Evolutionary conservation across 164 flowering plant species (phyloP), one percentile per base, ranked within the genome.

Genomic region (Houttuynia cordata): DNA sequence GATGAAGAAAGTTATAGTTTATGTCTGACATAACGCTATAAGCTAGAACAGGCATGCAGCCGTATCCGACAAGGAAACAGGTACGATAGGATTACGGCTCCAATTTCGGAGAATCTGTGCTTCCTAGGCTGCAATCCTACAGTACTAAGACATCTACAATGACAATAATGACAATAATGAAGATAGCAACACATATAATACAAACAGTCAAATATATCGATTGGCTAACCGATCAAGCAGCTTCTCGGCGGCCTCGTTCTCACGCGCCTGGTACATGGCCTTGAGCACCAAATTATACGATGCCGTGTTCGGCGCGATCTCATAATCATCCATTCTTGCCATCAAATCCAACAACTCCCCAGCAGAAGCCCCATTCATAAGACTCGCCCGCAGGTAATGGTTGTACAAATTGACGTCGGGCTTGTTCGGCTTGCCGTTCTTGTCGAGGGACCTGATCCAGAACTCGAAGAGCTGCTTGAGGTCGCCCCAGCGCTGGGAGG

Each of bases 241-340:
- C 70, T 82, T 83, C 76, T 73, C 76, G 0, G 96, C 93, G 5
- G 97, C 91, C 24, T 60, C 72, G 10, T 74, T 25, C 70, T 87
- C 94, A n/a, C 68, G 56, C 3, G 75, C 75, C 58, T 68, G 72
- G 67, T 61, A 55, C 96, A 94, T 86, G 1, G 91, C 82, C 79
- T 86, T 86, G 51, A 94, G 68, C 8, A 87, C 95, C 51, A 88
- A 53, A 76, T 94, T 94, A 68, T 49, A 88, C 0, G 97, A 88
- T 0, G 95, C 96, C 0, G 97, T 88, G 57, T 91, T 88, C 8
- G 97, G 96, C 13, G 24, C 21, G 18, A 94, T 57, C 3, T 39
- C 74, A 56, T 71, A 87, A 51, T 74, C 83, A 20, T 83, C 90
- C 96, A 88, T 88, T 51, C 73, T 69, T 0, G 77, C 79, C 12